Percentiles rank a stretch among this genome's conserved stretches.
Evolutionary conservation across 768 basidiomycete genomes (phyloP).

Genomic region (Pulveroboletus sp.): DNA sequence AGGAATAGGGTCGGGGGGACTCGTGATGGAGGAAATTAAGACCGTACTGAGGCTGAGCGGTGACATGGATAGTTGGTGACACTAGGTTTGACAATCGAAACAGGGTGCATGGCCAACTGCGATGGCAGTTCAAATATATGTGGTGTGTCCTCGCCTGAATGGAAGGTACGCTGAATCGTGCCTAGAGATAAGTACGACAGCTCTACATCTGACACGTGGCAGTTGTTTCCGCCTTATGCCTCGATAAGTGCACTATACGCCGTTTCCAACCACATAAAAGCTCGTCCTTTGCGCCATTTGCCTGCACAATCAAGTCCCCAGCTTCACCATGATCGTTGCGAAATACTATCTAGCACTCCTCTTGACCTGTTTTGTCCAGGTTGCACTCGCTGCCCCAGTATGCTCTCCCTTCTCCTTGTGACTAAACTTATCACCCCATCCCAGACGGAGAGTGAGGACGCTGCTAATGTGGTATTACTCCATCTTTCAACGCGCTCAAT

Average conservation of each 20-base stretch:
- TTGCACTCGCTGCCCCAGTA: constrained; percentile 23
- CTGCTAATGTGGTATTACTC: constrained; percentile 12
- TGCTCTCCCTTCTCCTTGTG: background rate
- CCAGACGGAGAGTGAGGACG: constrained; percentile 8
- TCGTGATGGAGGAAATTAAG: constrained; percentile 58
- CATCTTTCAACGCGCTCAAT: background rate
- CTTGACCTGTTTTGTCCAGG: constrained; percentile 15
- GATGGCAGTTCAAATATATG: too few species aligned
- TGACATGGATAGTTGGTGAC: constrained; percentile 30
- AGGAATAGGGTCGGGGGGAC: constrained; percentile 53
- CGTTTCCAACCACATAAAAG: constrained; percentile 12
- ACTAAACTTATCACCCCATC: background rate
- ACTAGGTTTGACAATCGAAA: background rate
- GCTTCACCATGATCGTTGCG: constrained; percentile 15
- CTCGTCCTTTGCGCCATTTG: constrained; percentile 1
- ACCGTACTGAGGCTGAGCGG: constrained; percentile 45
- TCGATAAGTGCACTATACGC: too few species aligned
- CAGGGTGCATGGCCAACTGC: too few species aligned
- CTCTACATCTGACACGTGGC: too few species aligned
- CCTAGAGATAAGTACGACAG: too few species aligned
- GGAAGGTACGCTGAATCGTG: too few species aligned
- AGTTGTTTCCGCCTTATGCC: too few species aligned
- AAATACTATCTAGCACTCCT: constrained; percentile 20
- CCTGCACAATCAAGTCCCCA: background rate
- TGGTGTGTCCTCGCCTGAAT: too few species aligned